Conservation (phyloP, 164 flowering plant genomes). For the Piper betle region DNA sequence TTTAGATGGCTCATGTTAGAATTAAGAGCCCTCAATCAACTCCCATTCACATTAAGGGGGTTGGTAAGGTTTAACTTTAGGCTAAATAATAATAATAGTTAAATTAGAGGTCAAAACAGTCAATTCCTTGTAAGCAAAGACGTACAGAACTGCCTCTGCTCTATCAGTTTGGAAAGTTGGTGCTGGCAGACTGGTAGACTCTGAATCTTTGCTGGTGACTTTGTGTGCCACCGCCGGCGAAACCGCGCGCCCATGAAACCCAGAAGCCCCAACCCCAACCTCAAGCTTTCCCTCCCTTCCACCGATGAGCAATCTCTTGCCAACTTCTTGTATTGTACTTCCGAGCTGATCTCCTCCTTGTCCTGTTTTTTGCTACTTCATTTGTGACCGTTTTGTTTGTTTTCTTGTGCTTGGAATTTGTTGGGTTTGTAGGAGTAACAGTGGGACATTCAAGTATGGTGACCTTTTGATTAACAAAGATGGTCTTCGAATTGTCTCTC, state of each 20-base stretch:
- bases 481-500: constrained; percentile 73
- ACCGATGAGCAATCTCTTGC: constrained; percentile 22
- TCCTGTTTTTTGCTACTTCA: not conserved
- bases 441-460: constrained; percentile 86
- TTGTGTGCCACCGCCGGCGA: too few species aligned
- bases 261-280: constrained; percentile 1
- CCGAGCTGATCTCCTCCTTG: not conserved
- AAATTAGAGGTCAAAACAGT: too few species aligned
- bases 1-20: too few species aligned
- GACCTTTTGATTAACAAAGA: constrained; percentile 86
- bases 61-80: too few species aligned
- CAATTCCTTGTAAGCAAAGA: too few species aligned
- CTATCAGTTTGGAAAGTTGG: too few species aligned
- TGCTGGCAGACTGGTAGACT: too few species aligned
- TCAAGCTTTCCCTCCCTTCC: constrained; percentile 14
- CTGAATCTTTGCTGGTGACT: too few species aligned
- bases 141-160: too few species aligned
- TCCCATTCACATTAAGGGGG: too few species aligned
- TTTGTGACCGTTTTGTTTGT: not conserved
- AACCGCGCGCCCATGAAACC: not conserved
- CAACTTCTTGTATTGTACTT: constrained; percentile 43
- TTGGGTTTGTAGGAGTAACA: constrained; percentile 37
- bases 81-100: too few species aligned
- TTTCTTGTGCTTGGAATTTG: not conserved
- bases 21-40: too few species aligned